Percentiles rank a stretch among this genome's conserved stretches.
phyloP scores from a whole-genome alignment of 176 grass and related monocot species.

The Musa beccarii region DNA sequence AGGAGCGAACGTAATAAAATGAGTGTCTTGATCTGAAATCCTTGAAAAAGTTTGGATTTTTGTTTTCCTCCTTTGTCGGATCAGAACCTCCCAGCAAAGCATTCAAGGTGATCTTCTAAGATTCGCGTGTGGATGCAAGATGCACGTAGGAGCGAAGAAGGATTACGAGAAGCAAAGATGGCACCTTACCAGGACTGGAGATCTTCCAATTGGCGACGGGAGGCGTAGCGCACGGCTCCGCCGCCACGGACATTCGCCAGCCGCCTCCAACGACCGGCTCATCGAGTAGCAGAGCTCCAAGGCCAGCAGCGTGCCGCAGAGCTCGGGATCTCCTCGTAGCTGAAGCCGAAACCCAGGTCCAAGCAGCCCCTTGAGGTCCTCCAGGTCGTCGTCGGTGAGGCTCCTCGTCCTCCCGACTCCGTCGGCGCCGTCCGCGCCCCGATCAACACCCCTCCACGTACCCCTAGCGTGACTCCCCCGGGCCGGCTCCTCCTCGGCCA shows the following conservation, averaged over 20 bases:
- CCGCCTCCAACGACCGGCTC: conserved; percentile 7
- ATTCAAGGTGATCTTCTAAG: not conserved
- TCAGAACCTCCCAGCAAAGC: not conserved
- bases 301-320: conserved; percentile 9
- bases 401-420: conserved; percentile 5
- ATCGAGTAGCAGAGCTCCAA: conserved; percentile 20
- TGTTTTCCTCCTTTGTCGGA: not conserved
- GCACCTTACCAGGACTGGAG: conserved; percentile 3
- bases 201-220: conserved; percentile 6
- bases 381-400: conserved; percentile 10
- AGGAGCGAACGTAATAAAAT: too few species aligned
- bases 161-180: too few species aligned
- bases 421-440: not conserved
- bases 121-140: not conserved
- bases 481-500: conserved; percentile 6
- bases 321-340: conserved; percentile 13
- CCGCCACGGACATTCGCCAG: not conserved
- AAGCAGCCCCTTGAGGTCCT: conserved; percentile 13
- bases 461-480: not conserved
- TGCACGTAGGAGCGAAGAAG: too few species aligned
- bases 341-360: conserved; percentile 14
- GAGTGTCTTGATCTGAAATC: too few species aligned
- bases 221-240: not conserved
- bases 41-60: too few species aligned
- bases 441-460: conserved; percentile 10